These are phyloP conservation scores for Sordariomycetes sp. DNA, from an alignment of 2,329 filamentous ascomycete genomes.

Conservation along the genomic window DNA sequence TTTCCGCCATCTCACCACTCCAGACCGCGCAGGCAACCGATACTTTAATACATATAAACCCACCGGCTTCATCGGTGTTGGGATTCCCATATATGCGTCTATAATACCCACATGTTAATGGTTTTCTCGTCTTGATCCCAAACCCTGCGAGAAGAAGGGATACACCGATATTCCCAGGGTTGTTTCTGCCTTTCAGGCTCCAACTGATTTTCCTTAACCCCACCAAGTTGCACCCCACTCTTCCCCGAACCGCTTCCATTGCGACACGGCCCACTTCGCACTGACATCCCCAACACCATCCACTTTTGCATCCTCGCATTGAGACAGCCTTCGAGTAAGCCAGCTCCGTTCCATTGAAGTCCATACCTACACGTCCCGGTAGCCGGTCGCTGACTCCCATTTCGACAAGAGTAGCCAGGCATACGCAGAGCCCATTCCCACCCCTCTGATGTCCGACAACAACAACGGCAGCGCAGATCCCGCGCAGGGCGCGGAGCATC, in stretches of 20 bases:
- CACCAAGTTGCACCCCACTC: neutral
- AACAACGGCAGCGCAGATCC: constrained; percentile 31
- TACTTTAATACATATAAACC: no score
- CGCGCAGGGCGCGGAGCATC: constrained; percentile 55
- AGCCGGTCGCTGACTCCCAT: neutral
- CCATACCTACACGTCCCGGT: neutral
- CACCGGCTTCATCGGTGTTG: no score
- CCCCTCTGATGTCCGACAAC: constrained; percentile 35
- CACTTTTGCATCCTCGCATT: neutral
- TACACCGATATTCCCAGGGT: neutral
- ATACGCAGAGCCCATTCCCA: neutral
- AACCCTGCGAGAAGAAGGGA: no score
- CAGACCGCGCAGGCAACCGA: no score
- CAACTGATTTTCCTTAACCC: neutral
- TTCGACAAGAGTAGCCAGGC: neutral
- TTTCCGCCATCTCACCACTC: no score
- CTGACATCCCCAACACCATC: neutral
- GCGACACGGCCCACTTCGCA: neutral
- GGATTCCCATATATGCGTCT: no score
- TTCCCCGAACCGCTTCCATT: neutral
- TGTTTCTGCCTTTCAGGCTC: neutral
- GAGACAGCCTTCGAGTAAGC: neutral
- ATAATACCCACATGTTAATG: no score
- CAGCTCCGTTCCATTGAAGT: neutral
- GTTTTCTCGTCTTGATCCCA: no score